These are phyloP conservation scores for Infundibulicybe gibba DNA, from an alignment of 768 basidiomycete species.

Conservation along the genomic window DNA sequence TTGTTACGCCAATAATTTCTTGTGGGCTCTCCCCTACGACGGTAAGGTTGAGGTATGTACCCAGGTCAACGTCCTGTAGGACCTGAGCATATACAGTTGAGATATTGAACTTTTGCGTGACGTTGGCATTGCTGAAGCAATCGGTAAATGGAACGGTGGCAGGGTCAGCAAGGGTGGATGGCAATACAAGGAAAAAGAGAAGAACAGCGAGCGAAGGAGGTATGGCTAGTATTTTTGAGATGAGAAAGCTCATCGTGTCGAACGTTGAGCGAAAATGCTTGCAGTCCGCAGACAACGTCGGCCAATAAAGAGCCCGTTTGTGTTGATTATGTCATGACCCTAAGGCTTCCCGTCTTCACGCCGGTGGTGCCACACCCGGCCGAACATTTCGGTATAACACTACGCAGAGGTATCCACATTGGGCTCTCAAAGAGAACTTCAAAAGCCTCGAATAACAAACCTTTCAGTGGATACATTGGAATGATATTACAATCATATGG, in stretches of 20 bases:
- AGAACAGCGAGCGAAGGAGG: conserved; percentile 12
- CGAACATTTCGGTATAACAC: too few species aligned
- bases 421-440: too few species aligned
- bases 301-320: background rate
- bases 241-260: conserved; percentile 18
- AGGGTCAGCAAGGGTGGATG: conserved; percentile 44
- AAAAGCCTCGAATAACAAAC: too few species aligned
- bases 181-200: conserved; percentile 20
- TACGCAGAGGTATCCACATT: too few species aligned
- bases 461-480: too few species aligned
- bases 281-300: conserved; percentile 1
- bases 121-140: conserved; percentile 56
- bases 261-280: conserved; percentile 11
- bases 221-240: background rate
- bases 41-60: conserved; percentile 62
- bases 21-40: conserved; percentile 63
- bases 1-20: conserved; percentile 56
- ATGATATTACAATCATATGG: too few species aligned
- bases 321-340: background rate
- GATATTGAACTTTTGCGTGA: conserved; percentile 57
- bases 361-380: too few species aligned
- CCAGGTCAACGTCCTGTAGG: conserved; percentile 36
- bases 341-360: too few species aligned
- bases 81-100: conserved; percentile 74
- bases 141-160: conserved; percentile 61